A percentile compares a stretch with the other conserved stretches of the same genome.
Evolutionary conservation across 441 rosid species (phyloP).

Genomic region (Erodium texanum): DNA sequence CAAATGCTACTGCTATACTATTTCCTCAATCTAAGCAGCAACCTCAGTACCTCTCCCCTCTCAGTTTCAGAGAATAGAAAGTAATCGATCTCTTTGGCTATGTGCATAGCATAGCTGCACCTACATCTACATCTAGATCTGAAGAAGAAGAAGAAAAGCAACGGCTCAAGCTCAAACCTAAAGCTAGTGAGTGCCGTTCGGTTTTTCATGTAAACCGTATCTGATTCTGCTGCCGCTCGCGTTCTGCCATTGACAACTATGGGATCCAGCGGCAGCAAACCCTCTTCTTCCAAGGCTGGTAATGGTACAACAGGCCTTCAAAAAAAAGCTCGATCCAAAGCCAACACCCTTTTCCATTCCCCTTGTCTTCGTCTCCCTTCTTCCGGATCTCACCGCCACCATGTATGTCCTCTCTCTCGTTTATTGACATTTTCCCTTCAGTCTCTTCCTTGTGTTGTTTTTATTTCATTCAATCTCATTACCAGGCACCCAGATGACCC

Average conservation of each 20-base stretch:
- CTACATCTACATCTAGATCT: constrained; percentile 21
- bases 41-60: neutral
- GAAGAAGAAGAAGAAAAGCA: constrained; percentile 12
- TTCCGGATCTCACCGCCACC: constrained; percentile 46
- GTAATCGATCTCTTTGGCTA: neutral
- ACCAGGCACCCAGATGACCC: neutral
- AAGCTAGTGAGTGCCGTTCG: constrained; percentile 1
- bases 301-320: constrained; percentile 17
- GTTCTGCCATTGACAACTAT: constrained; percentile 22
- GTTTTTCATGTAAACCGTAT: constrained; percentile 9
- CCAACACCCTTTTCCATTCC: constrained; percentile 51
- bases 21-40: neutral
- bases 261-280: constrained; percentile 87
- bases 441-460: neutral
- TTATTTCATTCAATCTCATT: neutral
- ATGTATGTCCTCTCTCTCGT: neutral
- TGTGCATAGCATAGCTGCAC: neutral
- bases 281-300: constrained; percentile 21
- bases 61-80: neutral
- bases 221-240: neutral
- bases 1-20: neutral
- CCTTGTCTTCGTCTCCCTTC: constrained; percentile 47
- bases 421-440: neutral
- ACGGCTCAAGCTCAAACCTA: neutral
- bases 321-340: constrained; percentile 46